Conservation (phyloP, 2,329 filamentous ascomycete genomes). For the Claviceps humidiphila region DNA sequence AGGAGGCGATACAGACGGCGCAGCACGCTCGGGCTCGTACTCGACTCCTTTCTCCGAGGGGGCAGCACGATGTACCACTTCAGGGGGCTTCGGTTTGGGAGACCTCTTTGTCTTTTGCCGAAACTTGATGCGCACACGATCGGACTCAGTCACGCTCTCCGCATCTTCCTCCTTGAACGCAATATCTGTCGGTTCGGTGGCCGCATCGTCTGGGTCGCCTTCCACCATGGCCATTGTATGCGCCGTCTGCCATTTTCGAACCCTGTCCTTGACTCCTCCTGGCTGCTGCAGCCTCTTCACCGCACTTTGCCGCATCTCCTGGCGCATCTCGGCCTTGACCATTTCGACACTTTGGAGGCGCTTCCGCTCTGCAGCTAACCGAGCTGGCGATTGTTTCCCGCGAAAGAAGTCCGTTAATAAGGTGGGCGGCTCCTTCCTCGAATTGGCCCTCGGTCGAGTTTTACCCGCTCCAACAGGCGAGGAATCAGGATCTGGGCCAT, state of each 20-base stretch:
- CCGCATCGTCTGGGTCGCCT: slow-evolving; percentile 36
- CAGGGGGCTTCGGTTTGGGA: slow-evolving; percentile 16
- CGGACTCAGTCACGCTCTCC: slow-evolving; percentile 47
- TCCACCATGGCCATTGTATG: slow-evolving; percentile 51
- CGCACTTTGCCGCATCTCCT: slow-evolving; percentile 45
- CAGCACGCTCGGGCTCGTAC: slow-evolving; percentile 6
- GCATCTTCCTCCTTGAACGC: slow-evolving; percentile 43
- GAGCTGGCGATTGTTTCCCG: slow-evolving; percentile 42
- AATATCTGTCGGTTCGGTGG: slow-evolving; percentile 48
- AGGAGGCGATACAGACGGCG: slow-evolving; percentile 42
- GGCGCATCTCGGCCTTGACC: slow-evolving; percentile 37
- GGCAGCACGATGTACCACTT: slow-evolving; percentile 14
- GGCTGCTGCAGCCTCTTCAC: slow-evolving; percentile 48
- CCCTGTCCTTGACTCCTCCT: slow-evolving; percentile 60
- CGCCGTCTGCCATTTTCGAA: slow-evolving; percentile 73
- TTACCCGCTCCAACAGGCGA: slow-evolving; percentile 25
- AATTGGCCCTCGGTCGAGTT: slow-evolving; percentile 20
- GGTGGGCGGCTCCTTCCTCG: slow-evolving; percentile 29
- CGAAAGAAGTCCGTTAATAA: slow-evolving; percentile 44
- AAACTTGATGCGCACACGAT: slow-evolving; percentile 43
- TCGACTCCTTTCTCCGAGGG: slow-evolving; percentile 10
- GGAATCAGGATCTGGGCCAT: slow-evolving; percentile 21
- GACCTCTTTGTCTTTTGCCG: slow-evolving; percentile 30
- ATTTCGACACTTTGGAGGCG: slow-evolving; percentile 46
- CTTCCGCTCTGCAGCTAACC: slow-evolving; percentile 36